phyloP scores from a whole-genome alignment of 495 filamentous ascomycete species.

The Trichoderma virens region DNA sequence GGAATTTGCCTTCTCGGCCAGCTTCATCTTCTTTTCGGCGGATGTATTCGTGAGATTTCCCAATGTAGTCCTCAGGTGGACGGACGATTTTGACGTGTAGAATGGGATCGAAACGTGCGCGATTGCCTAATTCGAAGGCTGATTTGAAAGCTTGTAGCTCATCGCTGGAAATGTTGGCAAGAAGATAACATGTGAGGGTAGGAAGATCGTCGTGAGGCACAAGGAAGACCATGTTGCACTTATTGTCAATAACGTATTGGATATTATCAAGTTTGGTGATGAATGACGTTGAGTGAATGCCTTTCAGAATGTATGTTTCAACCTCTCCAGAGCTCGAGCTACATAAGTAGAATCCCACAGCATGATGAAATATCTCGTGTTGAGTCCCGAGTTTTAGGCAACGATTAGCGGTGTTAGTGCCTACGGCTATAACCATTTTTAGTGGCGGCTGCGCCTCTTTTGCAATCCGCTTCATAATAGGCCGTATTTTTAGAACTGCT shows the following conservation, averaged over 20 bases:
- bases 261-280: too few species aligned
- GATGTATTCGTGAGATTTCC: constrained; percentile 16
- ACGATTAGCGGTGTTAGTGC: neutral
- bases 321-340: too few species aligned
- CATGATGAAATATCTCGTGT: neutral
- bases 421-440: neutral
- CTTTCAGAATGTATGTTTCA: too few species aligned
- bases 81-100: constrained; percentile 16
- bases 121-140: constrained; percentile 16
- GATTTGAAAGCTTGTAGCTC: constrained; percentile 15
- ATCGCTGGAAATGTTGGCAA: constrained; percentile 13
- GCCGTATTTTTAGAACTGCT: neutral
- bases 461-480: neutral
- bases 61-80: constrained; percentile 14
- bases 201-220: neutral
- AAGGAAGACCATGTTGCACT: constrained; percentile 9
- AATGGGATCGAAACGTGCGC: constrained; percentile 12
- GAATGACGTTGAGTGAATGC: too few species aligned
- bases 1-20: constrained; percentile 13
- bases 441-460: neutral
- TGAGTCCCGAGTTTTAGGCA: neutral
- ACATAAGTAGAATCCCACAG: too few species aligned
- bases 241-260: too few species aligned
- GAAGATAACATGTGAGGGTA: constrained; percentile 17
- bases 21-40: constrained; percentile 15